Evolutionary conservation across 768 basidiomycete genomes (phyloP).

Genomic region (Pleurotus giganteus): DNA sequence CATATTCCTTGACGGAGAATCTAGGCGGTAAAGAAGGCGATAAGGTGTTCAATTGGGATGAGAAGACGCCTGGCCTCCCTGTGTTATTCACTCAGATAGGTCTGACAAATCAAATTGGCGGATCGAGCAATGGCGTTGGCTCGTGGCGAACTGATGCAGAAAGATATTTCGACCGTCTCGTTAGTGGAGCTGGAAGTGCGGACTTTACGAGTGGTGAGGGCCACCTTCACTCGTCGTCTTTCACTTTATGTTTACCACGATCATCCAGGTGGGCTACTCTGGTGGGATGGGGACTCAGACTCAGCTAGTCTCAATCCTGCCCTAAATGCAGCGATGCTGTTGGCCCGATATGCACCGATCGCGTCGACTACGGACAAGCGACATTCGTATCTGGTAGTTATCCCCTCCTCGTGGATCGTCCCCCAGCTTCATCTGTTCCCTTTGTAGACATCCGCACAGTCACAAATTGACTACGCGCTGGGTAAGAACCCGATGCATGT

Average conservation of each 20-base stretch:
- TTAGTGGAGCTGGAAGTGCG: conserved; percentile 54
- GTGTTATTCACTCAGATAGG: conserved; percentile 77
- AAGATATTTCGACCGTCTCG: conserved; percentile 69
- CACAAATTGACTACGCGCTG: conserved; percentile 77
- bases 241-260: not conserved
- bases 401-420: not conserved
- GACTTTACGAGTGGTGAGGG: conserved; percentile 60
- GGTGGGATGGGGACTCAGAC: conserved; percentile 82
- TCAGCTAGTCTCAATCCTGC: conserved; percentile 81
- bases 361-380: conserved; percentile 61
- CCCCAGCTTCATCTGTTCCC: not conserved
- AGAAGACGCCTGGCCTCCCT: conserved; percentile 71
- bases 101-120: conserved; percentile 49
- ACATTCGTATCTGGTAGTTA: conserved; percentile 53
- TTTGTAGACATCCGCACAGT: conserved; percentile 64
- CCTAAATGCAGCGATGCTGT: conserved; percentile 82
- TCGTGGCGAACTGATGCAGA: conserved; percentile 73
- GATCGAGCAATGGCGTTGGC: conserved; percentile 45
- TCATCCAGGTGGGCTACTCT: conserved; percentile 70
- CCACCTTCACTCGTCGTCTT: not conserved
- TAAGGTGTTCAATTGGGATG: conserved; percentile 85
- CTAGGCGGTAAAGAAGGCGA: conserved; percentile 43
- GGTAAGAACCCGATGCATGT: conserved; percentile 91
- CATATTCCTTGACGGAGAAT: conserved; percentile 3
- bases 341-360: conserved; percentile 73